Base-by-base conservation (phyloP, 345 rosid species). In the Acer yangbiense region DNA sequence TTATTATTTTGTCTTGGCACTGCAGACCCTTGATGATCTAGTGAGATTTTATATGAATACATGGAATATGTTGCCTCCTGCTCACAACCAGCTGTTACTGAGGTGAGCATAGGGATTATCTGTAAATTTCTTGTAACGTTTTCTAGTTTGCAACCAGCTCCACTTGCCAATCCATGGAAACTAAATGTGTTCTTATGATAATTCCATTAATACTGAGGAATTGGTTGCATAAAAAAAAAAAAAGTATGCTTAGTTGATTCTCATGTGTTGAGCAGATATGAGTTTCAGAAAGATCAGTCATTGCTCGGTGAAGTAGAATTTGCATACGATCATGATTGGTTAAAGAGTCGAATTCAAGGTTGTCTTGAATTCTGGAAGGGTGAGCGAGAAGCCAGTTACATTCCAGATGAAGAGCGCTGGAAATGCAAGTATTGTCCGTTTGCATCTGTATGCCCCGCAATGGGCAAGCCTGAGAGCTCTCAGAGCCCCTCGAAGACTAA, bases 321-420 rank as follows among this genome's bases (percentile, higher is more conserved):
- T 77, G 35, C 64, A 0, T 86, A 88, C n/a, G 84, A 94, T 44
- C 78, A 62, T 32, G 90, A 87, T 57, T 94, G 94, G 93, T 77
- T 86, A 32, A 65, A 72, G 78, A 77, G 65, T 60, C 89, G 85
- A 82, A 77, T 88, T 50, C 85, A 57, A 77, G 75, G 23, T 65
- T 64, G 80, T 73, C 86, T 93, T 8, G 90, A 84, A 77, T 83
- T 94, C 71, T 94, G 96, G 95, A 76, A 27, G 16, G 91, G 90
- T 48, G 87, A 89, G 77, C 73, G 92, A 77, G 94, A 89, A 78
- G 90, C 93, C 35, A 83, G 71, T 66, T 92, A 83, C 80, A 67
- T 85, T 39, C 92, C 91, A 8, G 84, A 84, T 80, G 92, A 91
- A 80, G 97, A 92, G 86, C 90, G 89, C 9, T 94, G 98, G 98